Conservation (phyloP, 306 rosid species). For the Malus orientalis region DNA sequence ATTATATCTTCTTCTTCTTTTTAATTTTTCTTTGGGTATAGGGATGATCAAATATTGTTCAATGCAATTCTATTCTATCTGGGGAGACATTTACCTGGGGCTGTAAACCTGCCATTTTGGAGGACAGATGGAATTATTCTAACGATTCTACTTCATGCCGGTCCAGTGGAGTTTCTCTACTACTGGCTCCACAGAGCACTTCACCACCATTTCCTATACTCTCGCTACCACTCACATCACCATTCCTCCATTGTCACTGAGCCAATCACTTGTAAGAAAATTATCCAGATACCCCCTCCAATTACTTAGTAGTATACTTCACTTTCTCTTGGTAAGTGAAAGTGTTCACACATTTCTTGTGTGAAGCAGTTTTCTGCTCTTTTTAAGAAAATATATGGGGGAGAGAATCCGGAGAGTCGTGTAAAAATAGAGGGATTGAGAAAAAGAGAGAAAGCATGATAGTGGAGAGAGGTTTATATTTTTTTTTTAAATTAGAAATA, state of each 20-base stretch:
- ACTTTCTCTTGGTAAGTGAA: not conserved
- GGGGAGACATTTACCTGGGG: constrained; percentile 1
- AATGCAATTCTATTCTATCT: constrained; percentile 33
- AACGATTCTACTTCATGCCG: constrained; percentile 32
- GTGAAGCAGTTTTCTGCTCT: no score
- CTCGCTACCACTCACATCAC: constrained; percentile 62
- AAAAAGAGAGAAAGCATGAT: no score
- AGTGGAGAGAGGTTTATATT: no score
- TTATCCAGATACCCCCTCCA: not conserved
- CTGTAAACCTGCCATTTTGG: constrained; percentile 35
- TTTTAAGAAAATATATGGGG: no score
- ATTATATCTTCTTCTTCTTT: no score
- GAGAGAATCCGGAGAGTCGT: no score
- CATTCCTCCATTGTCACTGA: constrained; percentile 36
- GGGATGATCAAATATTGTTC: constrained; percentile 73
- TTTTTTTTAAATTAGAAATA: no score
- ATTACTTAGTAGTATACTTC: not conserved
- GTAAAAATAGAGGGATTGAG: no score
- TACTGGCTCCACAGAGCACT: constrained; percentile 79
- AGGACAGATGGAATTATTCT: constrained; percentile 41
- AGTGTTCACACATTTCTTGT: constrained; percentile 1
- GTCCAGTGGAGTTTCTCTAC: constrained; percentile 63
- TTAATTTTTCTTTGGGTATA: not conserved
- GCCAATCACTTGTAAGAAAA: constrained; percentile 32
- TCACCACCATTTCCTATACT: constrained; percentile 65